A percentile compares a stretch with the other conserved stretches of the same genome.
Evolutionary conservation across 345 rosid genomes (phyloP).

Genomic region (Ricinus communis): DNA sequence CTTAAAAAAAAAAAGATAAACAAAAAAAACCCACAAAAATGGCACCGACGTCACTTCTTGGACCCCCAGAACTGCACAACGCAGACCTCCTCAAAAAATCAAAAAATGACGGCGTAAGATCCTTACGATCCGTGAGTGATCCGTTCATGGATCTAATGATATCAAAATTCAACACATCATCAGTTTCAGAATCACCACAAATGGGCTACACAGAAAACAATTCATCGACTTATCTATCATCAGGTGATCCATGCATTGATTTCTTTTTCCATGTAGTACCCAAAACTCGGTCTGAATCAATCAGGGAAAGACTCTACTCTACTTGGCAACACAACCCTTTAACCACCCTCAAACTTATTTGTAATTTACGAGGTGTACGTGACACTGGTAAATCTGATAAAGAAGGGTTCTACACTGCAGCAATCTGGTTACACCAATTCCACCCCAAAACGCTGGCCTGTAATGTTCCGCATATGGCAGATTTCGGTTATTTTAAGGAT

Average conservation of each 20-base stretch:
- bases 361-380: conserved; percentile 63
- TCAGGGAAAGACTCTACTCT: conserved; percentile 24
- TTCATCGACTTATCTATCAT: not conserved
- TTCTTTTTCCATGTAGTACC: conserved; percentile 64
- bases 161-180: conserved; percentile 35
- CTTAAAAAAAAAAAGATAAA: too few relatives aligned
- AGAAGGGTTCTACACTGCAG: conserved; percentile 59
- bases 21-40: too few relatives aligned
- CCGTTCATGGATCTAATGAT: conserved; percentile 45
- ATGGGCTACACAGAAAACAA: not conserved
- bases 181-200: not conserved
- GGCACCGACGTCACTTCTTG: conserved; percentile 36
- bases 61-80: conserved; percentile 44
- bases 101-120: conserved; percentile 7
- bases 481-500: conserved; percentile 65
- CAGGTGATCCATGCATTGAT: conserved; percentile 55
- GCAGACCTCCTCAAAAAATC: not conserved
- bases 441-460: conserved; percentile 64
- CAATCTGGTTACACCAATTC: conserved; percentile 52
- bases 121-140: conserved; percentile 15
- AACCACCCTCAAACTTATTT: conserved; percentile 53
- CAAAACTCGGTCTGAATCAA: conserved; percentile 28
- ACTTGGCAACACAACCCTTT: conserved; percentile 54
- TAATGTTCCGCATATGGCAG: conserved; percentile 35
- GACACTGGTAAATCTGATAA: conserved; percentile 61